Evolutionary conservation across 2,329 filamentous ascomycete species (phyloP), one percentile per base, ranked within the genome.

Genomic region (Iodosphaeria phyllophila): DNA sequence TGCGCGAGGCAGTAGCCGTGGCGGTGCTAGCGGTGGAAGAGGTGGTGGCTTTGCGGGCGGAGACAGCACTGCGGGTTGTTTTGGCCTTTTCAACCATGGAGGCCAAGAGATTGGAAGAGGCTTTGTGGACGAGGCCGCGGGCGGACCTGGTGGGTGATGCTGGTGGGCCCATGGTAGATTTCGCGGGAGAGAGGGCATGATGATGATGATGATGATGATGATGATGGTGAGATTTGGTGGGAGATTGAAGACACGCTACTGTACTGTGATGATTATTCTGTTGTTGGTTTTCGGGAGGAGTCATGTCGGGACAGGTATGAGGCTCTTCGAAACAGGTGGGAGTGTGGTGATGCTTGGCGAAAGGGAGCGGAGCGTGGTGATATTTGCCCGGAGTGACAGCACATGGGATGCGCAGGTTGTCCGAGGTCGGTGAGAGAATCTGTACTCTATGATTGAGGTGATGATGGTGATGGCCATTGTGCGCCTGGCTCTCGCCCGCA

Each of bases 341-440:
- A 13, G 65, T 54, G n/a, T n/a, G n/a, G n/a, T n/a, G n/a, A n/a
- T n/a, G n/a, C n/a, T n/a, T n/a, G n/a, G n/a, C n/a, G n/a, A n/a
- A n/a, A n/a, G n/a, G n/a, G n/a, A n/a, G n/a, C n/a, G n/a, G n/a
- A n/a, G n/a, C n/a, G n/a, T n/a, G n/a, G n/a, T n/a, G n/a, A n/a
- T n/a, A n/a, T n/a, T n/a, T n/a, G n/a, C n/a, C n/a, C n/a, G n/a
- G n/a, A n/a, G n/a, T n/a, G n/a, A n/a, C n/a, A n/a, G n/a, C n/a
- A n/a, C n/a, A n/a, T n/a, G n/a, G n/a, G 10, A 76, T 60, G 25
- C 78, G 70, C 5, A 77, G 76, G 42, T 92, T 92, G 30, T 75
- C 74, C 0, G 79, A 84, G 26, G 78, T 75, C 2, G 82, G 82
- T 2, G 83, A 92, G 3, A 92, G 58, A 18, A 91, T 64, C n/a